Percentiles rank a stretch among this genome's conserved stretches.
Evolutionary conservation across 2,329 filamentous ascomycete genomes (phyloP).

Genomic region (Penicillium thymicola): DNA sequence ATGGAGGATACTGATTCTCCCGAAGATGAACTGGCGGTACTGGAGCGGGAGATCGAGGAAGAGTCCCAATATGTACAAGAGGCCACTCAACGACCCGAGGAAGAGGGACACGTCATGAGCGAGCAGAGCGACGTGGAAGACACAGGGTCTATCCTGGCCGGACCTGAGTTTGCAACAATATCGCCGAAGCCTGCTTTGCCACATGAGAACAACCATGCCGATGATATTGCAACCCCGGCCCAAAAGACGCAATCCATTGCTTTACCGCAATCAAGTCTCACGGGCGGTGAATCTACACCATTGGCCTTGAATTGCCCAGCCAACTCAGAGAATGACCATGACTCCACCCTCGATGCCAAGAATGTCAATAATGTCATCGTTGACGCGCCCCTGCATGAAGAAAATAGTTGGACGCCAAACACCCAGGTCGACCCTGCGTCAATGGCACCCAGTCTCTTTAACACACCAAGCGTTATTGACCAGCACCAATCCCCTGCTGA

Average conservation of each 20-base stretch:
- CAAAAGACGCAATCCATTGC: constrained; percentile 12
- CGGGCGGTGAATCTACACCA: constrained; percentile 5
- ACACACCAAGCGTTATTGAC: constrained; percentile 13
- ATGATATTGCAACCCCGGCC: constrained; percentile 17
- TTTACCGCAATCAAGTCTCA: constrained; percentile 23
- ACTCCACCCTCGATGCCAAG: constrained; percentile 14
- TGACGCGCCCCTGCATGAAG: constrained; percentile 6
- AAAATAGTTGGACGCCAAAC: constrained; percentile 14
- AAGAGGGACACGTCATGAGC: neutral
- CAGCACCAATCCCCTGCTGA: constrained; percentile 18
- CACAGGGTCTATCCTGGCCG: constrained; percentile 13
- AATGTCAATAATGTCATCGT: constrained; percentile 26
- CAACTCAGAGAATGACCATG: constrained; percentile 17
- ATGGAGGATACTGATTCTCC: neutral
- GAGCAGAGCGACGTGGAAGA: constrained; percentile 19
- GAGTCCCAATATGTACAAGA: constrained; percentile 1
- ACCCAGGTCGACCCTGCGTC: constrained; percentile 13
- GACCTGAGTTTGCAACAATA: neutral
- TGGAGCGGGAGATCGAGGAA: neutral
- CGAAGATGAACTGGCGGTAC: neutral
- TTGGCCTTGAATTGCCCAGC: constrained; percentile 3
- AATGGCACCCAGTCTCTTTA: constrained; percentile 6
- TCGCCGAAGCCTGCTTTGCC: neutral
- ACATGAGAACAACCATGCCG: neutral
- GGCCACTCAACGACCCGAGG: neutral